Percentiles rank a stretch among this genome's conserved stretches.
phyloP scores from a whole-genome alignment of 1,284 basidiomycete species.

The Sanghuangporus sanghuang region DNA sequence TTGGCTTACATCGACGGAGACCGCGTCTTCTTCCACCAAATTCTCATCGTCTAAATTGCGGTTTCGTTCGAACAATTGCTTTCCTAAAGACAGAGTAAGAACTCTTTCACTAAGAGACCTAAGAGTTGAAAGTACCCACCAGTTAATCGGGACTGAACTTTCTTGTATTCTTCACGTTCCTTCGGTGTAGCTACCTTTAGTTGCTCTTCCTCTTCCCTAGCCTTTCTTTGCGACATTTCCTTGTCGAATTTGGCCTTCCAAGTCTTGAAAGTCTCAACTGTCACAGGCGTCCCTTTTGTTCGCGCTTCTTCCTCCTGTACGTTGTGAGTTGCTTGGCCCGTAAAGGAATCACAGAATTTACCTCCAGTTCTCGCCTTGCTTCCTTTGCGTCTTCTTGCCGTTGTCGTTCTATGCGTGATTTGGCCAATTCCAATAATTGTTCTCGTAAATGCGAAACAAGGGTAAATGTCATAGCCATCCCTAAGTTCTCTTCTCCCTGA shows the following conservation, averaged over 20 bases:
- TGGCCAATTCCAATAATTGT: constrained; percentile 62
- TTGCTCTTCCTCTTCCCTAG: constrained; percentile 77
- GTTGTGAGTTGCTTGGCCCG: background rate
- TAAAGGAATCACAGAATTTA: constrained; percentile 27
- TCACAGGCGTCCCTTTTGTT: constrained; percentile 89
- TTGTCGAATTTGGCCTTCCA: constrained; percentile 82
- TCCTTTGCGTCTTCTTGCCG: constrained; percentile 65
- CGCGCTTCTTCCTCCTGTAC: constrained; percentile 83
- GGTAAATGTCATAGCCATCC: constrained; percentile 98
- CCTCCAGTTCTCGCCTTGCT: constrained; percentile 73
- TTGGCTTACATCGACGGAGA: constrained; percentile 83
- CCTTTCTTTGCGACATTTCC: constrained; percentile 56
- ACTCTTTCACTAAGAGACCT: background rate
- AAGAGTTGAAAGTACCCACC: constrained; percentile 42
- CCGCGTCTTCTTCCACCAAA: constrained; percentile 75
- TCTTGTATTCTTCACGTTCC: constrained; percentile 87
- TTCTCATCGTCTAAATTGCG: constrained; percentile 65
- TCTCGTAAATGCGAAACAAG: constrained; percentile 86
- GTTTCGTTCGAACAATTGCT: constrained; percentile 85
- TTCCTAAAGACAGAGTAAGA: constrained; percentile 44
- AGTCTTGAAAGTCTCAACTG: constrained; percentile 68
- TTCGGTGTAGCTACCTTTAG: constrained; percentile 72
- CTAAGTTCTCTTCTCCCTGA: constrained; percentile 86
- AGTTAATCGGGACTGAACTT: constrained; percentile 54
- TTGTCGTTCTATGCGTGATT: constrained; percentile 50